Evolutionary conservation across 2,329 filamentous ascomycete species (phyloP).

Genomic region (Akanthomyces dipterigenus): DNA sequence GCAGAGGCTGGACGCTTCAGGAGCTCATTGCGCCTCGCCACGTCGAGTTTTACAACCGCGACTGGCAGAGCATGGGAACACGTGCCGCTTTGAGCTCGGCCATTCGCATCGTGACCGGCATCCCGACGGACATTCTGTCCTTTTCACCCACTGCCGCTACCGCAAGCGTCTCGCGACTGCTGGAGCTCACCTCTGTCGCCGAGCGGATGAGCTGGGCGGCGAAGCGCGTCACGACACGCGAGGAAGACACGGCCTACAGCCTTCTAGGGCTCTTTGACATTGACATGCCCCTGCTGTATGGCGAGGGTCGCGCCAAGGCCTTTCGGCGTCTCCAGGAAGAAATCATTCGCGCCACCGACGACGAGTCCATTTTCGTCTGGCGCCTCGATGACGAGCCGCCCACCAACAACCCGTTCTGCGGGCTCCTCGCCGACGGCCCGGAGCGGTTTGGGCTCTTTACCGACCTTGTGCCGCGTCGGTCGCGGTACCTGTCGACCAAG

Average conservation of each 20-base stretch:
- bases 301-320: slow-evolving; percentile 15
- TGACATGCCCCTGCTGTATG: slow-evolving; percentile 20
- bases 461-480: neutral
- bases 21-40: slow-evolving; percentile 20
- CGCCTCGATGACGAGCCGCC: neutral
- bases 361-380: slow-evolving; percentile 18
- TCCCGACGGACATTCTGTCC: slow-evolving; percentile 14
- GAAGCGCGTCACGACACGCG: slow-evolving; percentile 14
- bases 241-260: slow-evolving; percentile 19
- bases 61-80: slow-evolving; percentile 19
- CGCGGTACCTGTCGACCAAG: neutral
- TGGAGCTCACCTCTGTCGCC: slow-evolving; percentile 7
- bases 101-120: slow-evolving; percentile 15
- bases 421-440: slow-evolving; percentile 2
- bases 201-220: slow-evolving; percentile 18
- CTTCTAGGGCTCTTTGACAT: slow-evolving; percentile 19
- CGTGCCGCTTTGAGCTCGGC: slow-evolving; percentile 13
- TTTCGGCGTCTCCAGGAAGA: slow-evolving; percentile 19
- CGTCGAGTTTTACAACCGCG: slow-evolving; percentile 19
- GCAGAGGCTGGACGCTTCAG: slow-evolving; percentile 22
- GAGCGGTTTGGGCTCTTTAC: neutral
- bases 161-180: neutral
- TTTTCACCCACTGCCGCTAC: neutral
- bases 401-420: neutral
- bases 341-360: slow-evolving; percentile 15